Base-by-base conservation (phyloP, 257 asterid genomes). In the Gentiana macrophylla region DNA sequence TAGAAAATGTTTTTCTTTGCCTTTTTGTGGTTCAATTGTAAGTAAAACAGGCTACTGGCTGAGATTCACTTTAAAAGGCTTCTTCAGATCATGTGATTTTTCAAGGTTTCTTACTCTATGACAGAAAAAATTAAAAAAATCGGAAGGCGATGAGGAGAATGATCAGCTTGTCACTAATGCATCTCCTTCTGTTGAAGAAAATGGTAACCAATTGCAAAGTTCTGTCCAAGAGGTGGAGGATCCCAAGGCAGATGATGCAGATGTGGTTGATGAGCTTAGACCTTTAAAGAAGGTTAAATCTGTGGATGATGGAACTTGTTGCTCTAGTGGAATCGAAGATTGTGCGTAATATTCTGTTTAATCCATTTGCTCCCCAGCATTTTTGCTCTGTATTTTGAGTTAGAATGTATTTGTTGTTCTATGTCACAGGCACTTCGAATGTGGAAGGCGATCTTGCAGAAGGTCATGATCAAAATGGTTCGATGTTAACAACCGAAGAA, bases 241-340 rank as follows among this genome's bases (percentile, higher is more conserved):
- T 53, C 74, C 65, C 65, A 57, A 63, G 52, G 61, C 35, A 6
- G 80, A 67, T 46, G 80, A 74, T 59, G 52, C 62, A 32, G 66
- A 57, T 51, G 73, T 55, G 32, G 61, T 60, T 56, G 84, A 72
- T 64, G 84, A 83, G 45, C 72, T 33, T 59, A 69, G 89, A 68
- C 95, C 94, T 2, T 67, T 76, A 36, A 92, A 88, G 73, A 92
- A 84, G 80, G 73, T 89, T 47, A 92, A 88, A 70, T 72, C 93
- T 62, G 70, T 69, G 32, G 60, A 0, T 67, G 74, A 77, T 52
- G 88, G 68, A 56, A 46, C 75, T 60, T 35, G 6, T 64, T 56
- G 66, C 71, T 52, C 71, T 5, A 45, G 35, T 13, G 77, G 73
- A 57, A 68, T 49, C 60, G 38, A 61, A 63, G 74, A 67, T 62